Conservation (phyloP, 2,329 filamentous ascomycete genomes). For the Fusarium sp. region DNA sequence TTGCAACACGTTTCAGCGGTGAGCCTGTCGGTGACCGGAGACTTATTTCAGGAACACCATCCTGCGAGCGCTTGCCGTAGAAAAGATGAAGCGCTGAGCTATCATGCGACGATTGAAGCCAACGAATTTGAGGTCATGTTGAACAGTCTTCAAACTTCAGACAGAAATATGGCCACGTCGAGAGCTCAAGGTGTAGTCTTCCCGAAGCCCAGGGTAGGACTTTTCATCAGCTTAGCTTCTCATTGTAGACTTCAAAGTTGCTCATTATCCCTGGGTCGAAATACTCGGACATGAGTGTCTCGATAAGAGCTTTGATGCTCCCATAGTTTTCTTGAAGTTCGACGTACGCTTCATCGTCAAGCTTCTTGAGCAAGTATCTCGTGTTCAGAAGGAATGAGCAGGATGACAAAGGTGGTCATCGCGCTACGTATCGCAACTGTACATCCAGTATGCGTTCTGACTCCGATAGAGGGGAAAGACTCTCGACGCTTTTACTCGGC, state of each 20-base stretch:
- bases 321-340: no score
- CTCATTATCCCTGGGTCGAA: neutral
- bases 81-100: neutral
- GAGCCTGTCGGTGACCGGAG: neutral
- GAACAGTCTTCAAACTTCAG: no score
- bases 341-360: no score
- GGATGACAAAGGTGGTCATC: neutral
- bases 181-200: neutral
- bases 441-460: rapidly evolving
- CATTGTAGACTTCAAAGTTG: no score
- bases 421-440: neutral
- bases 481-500: no score
- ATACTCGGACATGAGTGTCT: neutral
- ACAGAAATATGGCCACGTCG: neutral
- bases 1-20: neutral
- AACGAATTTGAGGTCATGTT: neutral
- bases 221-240: neutral
- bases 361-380: neutral
- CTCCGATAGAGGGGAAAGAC: neutral
- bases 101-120: neutral
- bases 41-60: neutral
- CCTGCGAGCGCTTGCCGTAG: neutral
- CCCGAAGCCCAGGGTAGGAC: rapidly evolving
- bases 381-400: neutral
- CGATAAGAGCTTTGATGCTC: no score